Evolutionary conservation across 768 basidiomycete genomes (phyloP), one percentile per base, ranked within the genome.

Genomic region (Suillus spraguei): DNA sequence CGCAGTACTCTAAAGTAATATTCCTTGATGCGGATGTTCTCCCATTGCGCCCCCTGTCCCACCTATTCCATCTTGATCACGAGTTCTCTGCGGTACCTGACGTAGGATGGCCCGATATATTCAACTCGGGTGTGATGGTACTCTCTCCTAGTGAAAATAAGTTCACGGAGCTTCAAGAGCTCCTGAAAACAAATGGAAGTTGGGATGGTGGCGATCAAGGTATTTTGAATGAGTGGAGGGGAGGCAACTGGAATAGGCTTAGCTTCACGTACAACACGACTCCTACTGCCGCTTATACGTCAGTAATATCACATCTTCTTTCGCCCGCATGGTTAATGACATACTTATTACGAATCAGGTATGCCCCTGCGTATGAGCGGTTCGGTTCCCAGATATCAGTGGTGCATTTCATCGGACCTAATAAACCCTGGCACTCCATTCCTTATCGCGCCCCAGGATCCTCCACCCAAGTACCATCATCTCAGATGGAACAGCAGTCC

Each of bases 171-270:
- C 80, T 99, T 63, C 83, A 81, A 65, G 77, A 83, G 17, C 82
- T 97, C 62, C 81, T 95, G 65, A 85, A 87, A 65, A 78, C 86
- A 20, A 90, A 89, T 69, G 97, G 95, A 17, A 90, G 88, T 52
- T 98, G 96, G 90, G 97, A 98, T 71, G 97, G 97, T 10, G 97
- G 95, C n/a, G 97, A 99, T 78, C 97, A 99, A 75, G 97, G 97
- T 17, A 79, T 98, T 65, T 83, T 99, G 67, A 99, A 99, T 70
- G 96, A 99, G 80, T 98, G 95, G 95, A 82, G 91, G 67, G 88
- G 89, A 38, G 75, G 74, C 22, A 76, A 92, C 71, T 99, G 97
- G 97, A 87, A 97, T 70, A 85, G 95, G 69, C 87, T 99, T 68
- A 95, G 95, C 74, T 99, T 99, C 78, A 94, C 89, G 47, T 99